Percentiles rank a stretch among this genome's conserved stretches.
Conservation (phyloP, 2,329 filamentous ascomycete genomes). For the Fusarium sp. region DNA sequence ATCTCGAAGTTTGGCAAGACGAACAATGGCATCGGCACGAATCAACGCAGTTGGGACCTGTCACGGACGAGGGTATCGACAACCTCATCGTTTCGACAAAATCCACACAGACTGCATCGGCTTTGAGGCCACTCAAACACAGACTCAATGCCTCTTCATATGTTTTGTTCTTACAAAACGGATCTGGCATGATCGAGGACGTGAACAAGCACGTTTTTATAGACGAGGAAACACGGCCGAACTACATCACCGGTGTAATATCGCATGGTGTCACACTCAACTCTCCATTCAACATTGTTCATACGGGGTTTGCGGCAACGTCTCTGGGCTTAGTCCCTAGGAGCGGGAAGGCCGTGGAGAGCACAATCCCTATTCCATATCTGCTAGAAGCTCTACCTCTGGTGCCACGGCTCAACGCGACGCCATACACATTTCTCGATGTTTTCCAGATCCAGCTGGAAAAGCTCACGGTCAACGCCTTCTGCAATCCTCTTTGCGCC, state of each 20-base stretch:
- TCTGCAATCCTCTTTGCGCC: neutral
- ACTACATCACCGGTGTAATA: neutral
- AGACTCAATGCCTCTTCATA: neutral
- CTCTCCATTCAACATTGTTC: neutral
- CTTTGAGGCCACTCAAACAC: neutral
- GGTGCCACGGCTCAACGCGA: neutral
- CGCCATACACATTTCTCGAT: neutral
- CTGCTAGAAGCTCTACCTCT: neutral
- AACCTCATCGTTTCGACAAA: neutral
- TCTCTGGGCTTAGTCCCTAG: neutral
- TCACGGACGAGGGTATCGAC: neutral
- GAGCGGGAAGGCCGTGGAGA: neutral
- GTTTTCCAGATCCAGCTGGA: neutral
- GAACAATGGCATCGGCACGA: neutral
- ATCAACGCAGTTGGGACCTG: neutral
- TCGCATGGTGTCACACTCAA: neutral
- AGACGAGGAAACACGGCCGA: neutral
- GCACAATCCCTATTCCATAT: neutral
- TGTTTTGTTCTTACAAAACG: neutral
- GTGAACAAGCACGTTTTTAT: neutral
- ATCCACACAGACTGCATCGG: neutral
- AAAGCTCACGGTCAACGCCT: neutral
- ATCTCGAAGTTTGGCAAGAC: neutral
- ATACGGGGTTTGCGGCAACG: neutral
- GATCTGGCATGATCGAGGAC: neutral